These are phyloP conservation scores for Calonectria montana DNA, from an alignment of 2,329 filamentous ascomycete genomes.

Conservation along the genomic window DNA sequence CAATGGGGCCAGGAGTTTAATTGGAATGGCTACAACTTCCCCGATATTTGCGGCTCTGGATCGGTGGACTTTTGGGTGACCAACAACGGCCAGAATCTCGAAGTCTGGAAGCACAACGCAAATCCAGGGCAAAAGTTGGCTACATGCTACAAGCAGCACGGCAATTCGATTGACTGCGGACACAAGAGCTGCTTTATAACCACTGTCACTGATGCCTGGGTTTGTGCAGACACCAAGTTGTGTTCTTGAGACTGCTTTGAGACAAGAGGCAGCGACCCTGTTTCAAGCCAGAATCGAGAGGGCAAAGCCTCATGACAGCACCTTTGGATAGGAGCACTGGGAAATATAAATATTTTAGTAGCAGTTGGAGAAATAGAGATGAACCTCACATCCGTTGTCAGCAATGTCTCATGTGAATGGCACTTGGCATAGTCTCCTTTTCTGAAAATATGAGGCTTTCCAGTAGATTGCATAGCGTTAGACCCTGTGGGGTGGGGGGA, in stretches of 20 bases:
- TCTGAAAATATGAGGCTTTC: not conserved
- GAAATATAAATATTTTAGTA: not conserved
- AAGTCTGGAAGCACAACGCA: conserved; percentile 7
- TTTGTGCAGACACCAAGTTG: conserved; percentile 7
- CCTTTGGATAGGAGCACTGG: not conserved
- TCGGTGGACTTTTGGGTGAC: conserved; percentile 8
- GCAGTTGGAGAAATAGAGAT: not conserved
- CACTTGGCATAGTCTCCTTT: not conserved
- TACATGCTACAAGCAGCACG: conserved; percentile 12
- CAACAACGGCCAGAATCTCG: not conserved
- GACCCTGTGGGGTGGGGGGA: conserved; percentile 9
- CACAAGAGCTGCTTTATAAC: not conserved
- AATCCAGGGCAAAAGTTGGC: not conserved
- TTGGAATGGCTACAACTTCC: conserved; percentile 8
- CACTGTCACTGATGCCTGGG: not conserved
- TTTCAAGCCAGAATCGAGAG: not conserved
- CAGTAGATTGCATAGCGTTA: not conserved
- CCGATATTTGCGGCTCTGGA: not conserved
- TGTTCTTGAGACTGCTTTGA: not conserved
- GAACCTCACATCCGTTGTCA: not conserved
- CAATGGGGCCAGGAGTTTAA: not conserved
- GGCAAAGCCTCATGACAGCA: not conserved
- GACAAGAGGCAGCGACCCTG: not conserved
- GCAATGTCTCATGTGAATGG: not conserved
- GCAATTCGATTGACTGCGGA: not conserved